Percentiles rank a stretch among this genome's conserved stretches.
phyloP scores from a whole-genome alignment of 202 grass and related monocot genomes.

The Schoenoplectus tabernaemontani region DNA sequence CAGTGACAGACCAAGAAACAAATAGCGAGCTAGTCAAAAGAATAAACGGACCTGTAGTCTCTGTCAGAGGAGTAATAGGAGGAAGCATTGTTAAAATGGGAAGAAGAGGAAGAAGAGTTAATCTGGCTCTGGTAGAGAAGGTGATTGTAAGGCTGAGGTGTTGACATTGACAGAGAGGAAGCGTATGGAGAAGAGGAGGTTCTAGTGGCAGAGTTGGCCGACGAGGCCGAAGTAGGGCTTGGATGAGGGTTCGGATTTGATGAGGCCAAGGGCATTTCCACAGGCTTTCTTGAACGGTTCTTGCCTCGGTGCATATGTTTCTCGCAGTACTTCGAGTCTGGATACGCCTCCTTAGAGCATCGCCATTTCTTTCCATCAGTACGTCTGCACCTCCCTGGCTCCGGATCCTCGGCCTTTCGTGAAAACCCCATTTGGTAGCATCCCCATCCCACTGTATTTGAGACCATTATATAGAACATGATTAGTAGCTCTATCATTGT shows the following conservation, averaged over 20 bases:
- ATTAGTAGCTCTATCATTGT: background rate
- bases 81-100: slow-evolving; percentile 43
- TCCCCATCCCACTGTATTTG: slow-evolving; percentile 60
- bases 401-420: slow-evolving; percentile 82
- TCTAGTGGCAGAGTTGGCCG: slow-evolving; percentile 25
- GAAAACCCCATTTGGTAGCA: slow-evolving; percentile 71
- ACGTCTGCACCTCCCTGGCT: slow-evolving; percentile 73
- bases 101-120: slow-evolving; percentile 42
- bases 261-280: slow-evolving; percentile 93
- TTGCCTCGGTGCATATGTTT: slow-evolving; percentile 99
- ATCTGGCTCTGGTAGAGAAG: slow-evolving; percentile 36
- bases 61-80: slow-evolving; percentile 46
- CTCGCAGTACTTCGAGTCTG: slow-evolving; percentile 96
- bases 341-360: slow-evolving; percentile 86
- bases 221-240: slow-evolving; percentile 25
- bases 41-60: slow-evolving; percentile 26
- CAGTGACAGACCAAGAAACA: background rate
- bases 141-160: slow-evolving; percentile 42
- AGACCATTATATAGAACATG: background rate
- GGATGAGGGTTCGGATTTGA: slow-evolving; percentile 22
- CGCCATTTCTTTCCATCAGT: slow-evolving; percentile 98
- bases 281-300: slow-evolving; percentile 99
- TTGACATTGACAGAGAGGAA: slow-evolving; percentile 15
- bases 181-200: slow-evolving; percentile 23
- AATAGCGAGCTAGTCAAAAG: background rate